phyloP scores from a whole-genome alignment of 768 basidiomycete species.

The Hydnomerulius pinastri region DNA sequence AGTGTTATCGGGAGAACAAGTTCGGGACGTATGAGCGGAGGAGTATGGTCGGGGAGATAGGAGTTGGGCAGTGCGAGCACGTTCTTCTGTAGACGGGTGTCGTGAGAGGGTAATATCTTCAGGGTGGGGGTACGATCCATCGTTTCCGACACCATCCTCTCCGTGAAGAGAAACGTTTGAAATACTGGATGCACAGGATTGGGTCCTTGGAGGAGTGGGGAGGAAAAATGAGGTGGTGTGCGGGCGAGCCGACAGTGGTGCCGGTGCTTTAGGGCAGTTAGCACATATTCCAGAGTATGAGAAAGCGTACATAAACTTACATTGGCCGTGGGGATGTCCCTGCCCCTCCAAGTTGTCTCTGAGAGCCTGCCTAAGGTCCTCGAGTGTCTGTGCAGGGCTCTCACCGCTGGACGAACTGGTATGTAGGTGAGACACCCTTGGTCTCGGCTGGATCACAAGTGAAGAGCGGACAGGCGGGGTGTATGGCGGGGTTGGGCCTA shows the following conservation, averaged over 20 bases:
- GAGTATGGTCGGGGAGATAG: no score
- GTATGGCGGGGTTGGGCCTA: conserved; percentile 31
- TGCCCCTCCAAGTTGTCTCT: conserved; percentile 10
- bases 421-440: not conserved
- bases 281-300: no score
- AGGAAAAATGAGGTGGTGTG: not conserved
- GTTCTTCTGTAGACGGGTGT: conserved; percentile 38
- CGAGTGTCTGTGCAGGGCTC: conserved; percentile 15
- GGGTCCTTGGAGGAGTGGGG: not conserved
- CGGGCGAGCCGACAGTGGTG: not conserved
- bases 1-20: conserved; percentile 5
- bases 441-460: not conserved
- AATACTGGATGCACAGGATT: conserved; percentile 8
- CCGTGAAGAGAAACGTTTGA: conserved; percentile 5
- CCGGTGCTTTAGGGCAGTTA: no score
- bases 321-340: not conserved
- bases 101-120: conserved; percentile 30
- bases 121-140: not conserved
- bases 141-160: not conserved
- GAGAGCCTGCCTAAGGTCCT: conserved; percentile 21
- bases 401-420: not conserved
- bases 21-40: not conserved
- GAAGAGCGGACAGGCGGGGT: conserved; percentile 3
- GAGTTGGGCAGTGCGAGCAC: no score
- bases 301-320: not conserved